These are phyloP conservation scores for Trichophyton mentagrophytes DNA, from an alignment of 2,329 filamentous ascomycete species.

Conservation along the genomic window DNA sequence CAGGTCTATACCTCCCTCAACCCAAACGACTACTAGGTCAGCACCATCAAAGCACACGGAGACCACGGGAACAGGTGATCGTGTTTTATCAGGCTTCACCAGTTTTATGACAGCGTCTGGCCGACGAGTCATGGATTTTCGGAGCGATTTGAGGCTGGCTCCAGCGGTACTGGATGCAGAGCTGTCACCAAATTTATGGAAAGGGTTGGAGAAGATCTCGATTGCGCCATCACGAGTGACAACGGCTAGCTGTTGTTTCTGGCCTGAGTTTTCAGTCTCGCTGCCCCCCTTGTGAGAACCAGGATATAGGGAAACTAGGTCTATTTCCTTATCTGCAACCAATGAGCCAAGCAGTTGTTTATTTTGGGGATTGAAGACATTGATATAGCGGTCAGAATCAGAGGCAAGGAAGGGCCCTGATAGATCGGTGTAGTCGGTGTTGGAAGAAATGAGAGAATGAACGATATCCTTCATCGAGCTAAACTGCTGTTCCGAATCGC, in stretches of 20 bases:
- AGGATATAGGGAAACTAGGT: constrained; percentile 26
- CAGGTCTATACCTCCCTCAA: constrained; percentile 38
- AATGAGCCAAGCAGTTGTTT: constrained; percentile 36
- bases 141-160: constrained; percentile 32
- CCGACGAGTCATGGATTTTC: constrained; percentile 34
- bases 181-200: constrained; percentile 23
- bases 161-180: constrained; percentile 19
- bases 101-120: constrained; percentile 35
- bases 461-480: constrained; percentile 39
- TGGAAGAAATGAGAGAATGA: constrained; percentile 34
- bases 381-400: constrained; percentile 39
- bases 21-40: constrained; percentile 36
- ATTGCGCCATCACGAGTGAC: constrained; percentile 38
- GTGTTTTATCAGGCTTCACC: constrained; percentile 29
- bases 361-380: constrained; percentile 34
- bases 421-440: constrained; percentile 18
- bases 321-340: constrained; percentile 37
- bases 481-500: constrained; percentile 29
- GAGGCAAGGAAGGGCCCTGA: constrained; percentile 36
- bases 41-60: constrained; percentile 34
- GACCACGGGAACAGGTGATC: constrained; percentile 30
- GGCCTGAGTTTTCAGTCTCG: constrained; percentile 12
- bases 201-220: constrained; percentile 40
- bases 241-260: constrained; percentile 34
- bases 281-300: constrained; percentile 14